These are phyloP conservation scores for Aurinia saxatilis DNA, from an alignment of 345 rosid genomes.

Conservation along the genomic window DNA sequence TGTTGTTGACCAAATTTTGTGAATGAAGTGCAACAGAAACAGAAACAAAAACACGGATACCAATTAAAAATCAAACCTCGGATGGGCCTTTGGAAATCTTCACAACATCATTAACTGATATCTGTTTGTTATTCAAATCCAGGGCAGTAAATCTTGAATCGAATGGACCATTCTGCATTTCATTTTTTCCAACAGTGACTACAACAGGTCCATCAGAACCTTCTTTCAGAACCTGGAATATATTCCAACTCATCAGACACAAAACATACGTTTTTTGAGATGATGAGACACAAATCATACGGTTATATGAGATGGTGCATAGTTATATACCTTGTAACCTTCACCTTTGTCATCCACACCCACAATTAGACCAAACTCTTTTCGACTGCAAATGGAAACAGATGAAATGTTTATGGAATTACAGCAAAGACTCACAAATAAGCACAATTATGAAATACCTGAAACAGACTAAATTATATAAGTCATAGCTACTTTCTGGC, in stretches of 20 bases:
- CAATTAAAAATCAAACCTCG: constrained; percentile 37
- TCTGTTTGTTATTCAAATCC: constrained; percentile 51
- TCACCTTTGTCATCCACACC: constrained; percentile 78
- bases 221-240: constrained; percentile 69
- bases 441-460: constrained; percentile 43
- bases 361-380: constrained; percentile 82
- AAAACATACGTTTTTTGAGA: not conserved
- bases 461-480: constrained; percentile 67
- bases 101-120: constrained; percentile 68
- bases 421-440: constrained; percentile 2
- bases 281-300: constrained; percentile 5
- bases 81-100: constrained; percentile 73
- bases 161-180: constrained; percentile 53
- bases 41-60: constrained; percentile 1
- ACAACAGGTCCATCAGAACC: constrained; percentile 58
- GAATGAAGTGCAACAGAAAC: not conserved
- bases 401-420: constrained; percentile 14
- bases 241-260: constrained; percentile 21
- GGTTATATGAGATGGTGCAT: constrained; percentile 3
- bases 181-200: constrained; percentile 42
- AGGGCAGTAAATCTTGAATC: constrained; percentile 73
- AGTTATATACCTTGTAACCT: constrained; percentile 54
- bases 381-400: constrained; percentile 53
- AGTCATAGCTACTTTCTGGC: constrained; percentile 38
- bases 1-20: not conserved